Base-by-base conservation (phyloP, 306 rosid genomes). In the Gillenia trifoliata region DNA sequence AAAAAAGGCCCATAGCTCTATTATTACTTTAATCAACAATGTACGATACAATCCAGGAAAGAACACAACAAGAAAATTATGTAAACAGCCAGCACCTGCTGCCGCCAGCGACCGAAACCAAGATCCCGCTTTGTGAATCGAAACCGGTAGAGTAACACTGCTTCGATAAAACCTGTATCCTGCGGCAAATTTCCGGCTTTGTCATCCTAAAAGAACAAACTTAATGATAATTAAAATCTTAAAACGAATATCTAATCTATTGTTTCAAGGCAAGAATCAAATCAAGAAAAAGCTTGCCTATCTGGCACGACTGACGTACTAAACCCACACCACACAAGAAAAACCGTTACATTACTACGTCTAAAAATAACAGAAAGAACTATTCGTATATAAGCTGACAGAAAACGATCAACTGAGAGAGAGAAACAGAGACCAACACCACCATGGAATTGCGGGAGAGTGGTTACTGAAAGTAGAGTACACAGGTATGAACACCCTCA, bases 41-140 rank as follows among this genome's bases (percentile, higher is more conserved):
- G 49, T 11, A 74, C 3, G 57, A 47, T 61, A 70, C 45, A n/a
- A n/a, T n/a, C n/a, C n/a, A n/a, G n/a, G n/a, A n/a, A n/a, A n/a
- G n/a, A n/a, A n/a, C n/a, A n/a, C n/a, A n/a, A n/a, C n/a, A n/a
- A n/a, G n/a, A n/a, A n/a, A n/a, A n/a, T 4, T 6, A 22, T 16
- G 20, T 9, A 33, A 47, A 15, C 40, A 64, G 54, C 60, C 68
- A 62, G 67, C 45, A 43, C 60, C 52, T 40, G 56, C 75, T 1
- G 71, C 75, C 61, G 68, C 66, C 19, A 66, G 56, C 34, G 70
- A 71, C 65, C 62, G 17, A 66, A 64, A 65, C 66, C 76, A 70
- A 66, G 38, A 77, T 30, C 49, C 77, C 5, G 28, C 69, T 55
- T 25, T 28, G 69, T 28, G 66, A 28, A 60, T 75, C 29, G 25